Conservation (phyloP, 371 early-diverging fungal genomes). For the Blastocladiella emersonii region DNA sequence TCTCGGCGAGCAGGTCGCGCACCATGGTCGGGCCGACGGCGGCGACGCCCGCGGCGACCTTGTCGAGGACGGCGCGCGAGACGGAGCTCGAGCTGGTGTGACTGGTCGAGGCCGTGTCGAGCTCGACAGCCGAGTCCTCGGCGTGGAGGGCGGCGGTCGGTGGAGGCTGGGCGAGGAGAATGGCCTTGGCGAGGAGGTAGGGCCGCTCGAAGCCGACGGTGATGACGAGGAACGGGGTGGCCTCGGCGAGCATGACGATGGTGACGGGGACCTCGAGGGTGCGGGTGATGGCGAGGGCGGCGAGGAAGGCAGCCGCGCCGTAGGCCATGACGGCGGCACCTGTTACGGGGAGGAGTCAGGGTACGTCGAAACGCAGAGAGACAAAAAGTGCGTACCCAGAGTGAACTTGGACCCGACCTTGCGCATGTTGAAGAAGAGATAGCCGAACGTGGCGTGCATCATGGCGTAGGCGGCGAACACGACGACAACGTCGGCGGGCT, state of each 20-base stretch:
- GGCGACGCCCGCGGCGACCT: slow-evolving; percentile 53
- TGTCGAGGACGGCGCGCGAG: slow-evolving; percentile 9
- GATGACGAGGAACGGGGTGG: slow-evolving; percentile 80
- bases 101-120: too few species aligned
- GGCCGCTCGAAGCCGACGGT: slow-evolving; percentile 89
- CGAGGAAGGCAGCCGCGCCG: slow-evolving; percentile 65
- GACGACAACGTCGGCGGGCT: slow-evolving; percentile 63
- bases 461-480: slow-evolving; percentile 69
- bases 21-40: slow-evolving; percentile 49
- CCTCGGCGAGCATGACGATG: slow-evolving; percentile 66
- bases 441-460: slow-evolving; percentile 66
- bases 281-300: slow-evolving; percentile 51
- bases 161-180: slow-evolving; percentile 40
- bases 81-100: neutral
- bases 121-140: neutral
- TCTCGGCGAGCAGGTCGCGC: slow-evolving; percentile 69
- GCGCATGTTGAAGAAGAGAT: slow-evolving; percentile 73
- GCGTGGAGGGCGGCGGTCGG: slow-evolving; percentile 2
- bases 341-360: slow-evolving; percentile 6
- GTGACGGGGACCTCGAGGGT: slow-evolving; percentile 52
- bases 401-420: slow-evolving; percentile 70
- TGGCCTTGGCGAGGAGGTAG: slow-evolving; percentile 62
- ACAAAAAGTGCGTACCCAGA: slow-evolving; percentile 33
- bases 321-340: slow-evolving; percentile 45
- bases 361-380: neutral